These are phyloP conservation scores for Fraxinus albicans DNA, from an alignment of 305 asterid species.

Conservation along the genomic window DNA sequence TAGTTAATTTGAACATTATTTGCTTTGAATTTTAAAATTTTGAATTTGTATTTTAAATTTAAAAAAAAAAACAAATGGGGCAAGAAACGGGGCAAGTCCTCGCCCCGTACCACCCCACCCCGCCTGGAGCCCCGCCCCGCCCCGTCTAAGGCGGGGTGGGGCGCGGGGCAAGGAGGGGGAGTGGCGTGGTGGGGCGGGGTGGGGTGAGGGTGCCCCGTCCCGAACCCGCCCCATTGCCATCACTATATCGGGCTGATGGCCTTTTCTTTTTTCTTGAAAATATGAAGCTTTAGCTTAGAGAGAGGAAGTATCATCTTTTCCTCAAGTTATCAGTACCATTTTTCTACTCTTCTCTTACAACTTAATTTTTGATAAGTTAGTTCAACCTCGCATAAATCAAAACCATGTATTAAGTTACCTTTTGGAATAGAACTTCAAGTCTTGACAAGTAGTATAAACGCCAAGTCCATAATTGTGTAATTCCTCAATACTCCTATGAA, in stretches of 20 bases:
- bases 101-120: no score
- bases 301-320: background rate
- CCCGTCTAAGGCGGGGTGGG: no score
- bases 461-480: background rate
- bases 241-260: background rate
- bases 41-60: no score
- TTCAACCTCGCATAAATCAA: background rate
- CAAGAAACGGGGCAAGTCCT: no score
- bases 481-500: background rate
- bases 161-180: no score
- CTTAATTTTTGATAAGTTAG: background rate
- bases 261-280: slow-evolving; percentile 25
- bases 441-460: background rate
- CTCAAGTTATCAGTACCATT: background rate
- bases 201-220: no score
- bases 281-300: slow-evolving; percentile 18
- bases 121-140: no score
- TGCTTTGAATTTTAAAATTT: no score
- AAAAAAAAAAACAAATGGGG: no score
- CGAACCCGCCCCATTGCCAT: no score
- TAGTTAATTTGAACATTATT: no score
- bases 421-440: background rate
- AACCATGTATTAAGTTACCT: background rate
- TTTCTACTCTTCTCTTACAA: background rate
- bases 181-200: no score